phyloP scores from a whole-genome alignment of 2,329 filamentous ascomycete genomes.

The Fusarium nanum region DNA sequence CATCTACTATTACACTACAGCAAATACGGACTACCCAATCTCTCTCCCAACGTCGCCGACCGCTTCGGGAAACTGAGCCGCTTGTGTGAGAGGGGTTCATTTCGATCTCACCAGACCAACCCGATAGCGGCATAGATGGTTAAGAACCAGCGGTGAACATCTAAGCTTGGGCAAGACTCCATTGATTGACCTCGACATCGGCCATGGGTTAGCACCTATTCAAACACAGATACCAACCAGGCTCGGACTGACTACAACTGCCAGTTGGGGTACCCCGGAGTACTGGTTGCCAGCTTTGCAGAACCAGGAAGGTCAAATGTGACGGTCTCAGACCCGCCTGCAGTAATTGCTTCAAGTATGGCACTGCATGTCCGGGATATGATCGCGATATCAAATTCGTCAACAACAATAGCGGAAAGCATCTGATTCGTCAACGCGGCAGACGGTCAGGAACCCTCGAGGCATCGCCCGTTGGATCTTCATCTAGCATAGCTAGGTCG shows the following conservation, averaged over 20 bases:
- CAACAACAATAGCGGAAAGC: conserved; percentile 49
- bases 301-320: conserved; percentile 58
- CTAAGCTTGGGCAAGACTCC: conserved; percentile 2
- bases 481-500: conserved; percentile 24
- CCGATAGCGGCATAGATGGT: conserved; percentile 36
- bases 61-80: conserved; percentile 38
- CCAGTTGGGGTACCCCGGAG: conserved; percentile 53
- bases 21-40: conserved; percentile 16
- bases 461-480: conserved; percentile 21
- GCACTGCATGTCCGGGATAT: conserved; percentile 55
- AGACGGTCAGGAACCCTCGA: conserved; percentile 22
- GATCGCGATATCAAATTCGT: conserved; percentile 55
- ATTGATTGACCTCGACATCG: conserved; percentile 10
- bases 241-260: conserved; percentile 5
- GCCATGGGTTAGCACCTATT: conserved; percentile 41
- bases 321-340: conserved; percentile 58
- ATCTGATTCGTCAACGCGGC: conserved; percentile 50
- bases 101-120: conserved; percentile 33
- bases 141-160: conserved; percentile 42
- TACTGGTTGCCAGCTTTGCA: conserved; percentile 55
- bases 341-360: conserved; percentile 55
- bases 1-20: conserved; percentile 7
- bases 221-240: not conserved
- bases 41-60: conserved; percentile 17
- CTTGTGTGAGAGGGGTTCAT: conserved; percentile 32